A percentile compares a stretch with the other conserved stretches of the same genome.
phyloP scores from a whole-genome alignment of 2,329 filamentous ascomycete species.

The Aspergillus neotritici region DNA sequence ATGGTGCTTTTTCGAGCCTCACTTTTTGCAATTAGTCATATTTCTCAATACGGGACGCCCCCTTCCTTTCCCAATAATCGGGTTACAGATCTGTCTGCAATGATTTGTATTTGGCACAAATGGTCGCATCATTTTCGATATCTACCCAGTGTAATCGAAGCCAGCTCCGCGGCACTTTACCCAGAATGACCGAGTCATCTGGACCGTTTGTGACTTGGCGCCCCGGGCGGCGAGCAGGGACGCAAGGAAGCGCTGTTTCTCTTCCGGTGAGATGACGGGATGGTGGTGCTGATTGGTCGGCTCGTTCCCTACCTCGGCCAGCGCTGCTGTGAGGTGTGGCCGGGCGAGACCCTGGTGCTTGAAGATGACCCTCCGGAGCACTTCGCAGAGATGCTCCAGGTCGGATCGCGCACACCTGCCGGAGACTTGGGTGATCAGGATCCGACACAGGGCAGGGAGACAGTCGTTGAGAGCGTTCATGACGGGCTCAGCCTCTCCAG shows the following conservation, averaged over 20 bases:
- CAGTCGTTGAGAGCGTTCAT: constrained; percentile 32
- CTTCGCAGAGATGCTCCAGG: constrained; percentile 37
- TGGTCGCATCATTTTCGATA: constrained; percentile 3
- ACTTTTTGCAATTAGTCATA: constrained; percentile 10
- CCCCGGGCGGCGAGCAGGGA: constrained; percentile 37
- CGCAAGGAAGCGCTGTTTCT: constrained; percentile 38
- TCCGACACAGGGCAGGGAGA: constrained; percentile 34
- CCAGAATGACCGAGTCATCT: constrained; percentile 41
- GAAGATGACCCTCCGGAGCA: constrained; percentile 38
- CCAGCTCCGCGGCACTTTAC: constrained; percentile 39
- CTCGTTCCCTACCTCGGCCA: constrained; percentile 26
- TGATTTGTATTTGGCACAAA: constrained; percentile 1
- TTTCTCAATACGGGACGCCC: constrained; percentile 5
- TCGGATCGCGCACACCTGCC: constrained; percentile 44
- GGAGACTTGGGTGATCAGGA: constrained; percentile 37
- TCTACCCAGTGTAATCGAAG: constrained; percentile 35
- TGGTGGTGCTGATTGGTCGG: constrained; percentile 17
- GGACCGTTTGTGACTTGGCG: constrained; percentile 31
- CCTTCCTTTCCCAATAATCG: too few relatives aligned
- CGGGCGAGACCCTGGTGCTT: constrained; percentile 38
- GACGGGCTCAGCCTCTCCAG: constrained; percentile 20
- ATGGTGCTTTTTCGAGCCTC: constrained; percentile 4
- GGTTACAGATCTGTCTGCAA: neutral
- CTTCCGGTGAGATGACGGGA: constrained; percentile 27
- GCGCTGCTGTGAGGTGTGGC: constrained; percentile 31